Evolutionary conservation across 2,329 filamentous ascomycete genomes (phyloP), one percentile per base, ranked within the genome.

Genomic region (Epichloe sylvatica): DNA sequence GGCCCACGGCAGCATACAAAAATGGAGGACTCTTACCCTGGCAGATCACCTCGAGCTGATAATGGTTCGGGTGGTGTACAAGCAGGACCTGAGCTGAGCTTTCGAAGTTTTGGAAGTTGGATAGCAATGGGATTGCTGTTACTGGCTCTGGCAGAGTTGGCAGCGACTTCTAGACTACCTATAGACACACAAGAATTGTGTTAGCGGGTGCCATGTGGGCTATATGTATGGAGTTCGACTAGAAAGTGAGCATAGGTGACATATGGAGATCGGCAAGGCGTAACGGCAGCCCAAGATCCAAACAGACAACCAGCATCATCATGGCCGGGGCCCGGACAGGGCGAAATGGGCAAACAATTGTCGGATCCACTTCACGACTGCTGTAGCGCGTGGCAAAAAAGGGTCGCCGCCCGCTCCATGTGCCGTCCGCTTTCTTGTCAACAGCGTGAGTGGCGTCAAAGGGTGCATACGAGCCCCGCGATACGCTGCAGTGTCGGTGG

Each of bases 1-100:
- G 21, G 13, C 13, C 25, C 15, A 47, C n/a, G 35, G 11, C 15
- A 30, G 25, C 35, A 12, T 5, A 5, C 7, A 17, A 12, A 21
- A 46, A 15, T 44, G 6, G 8, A 12, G 12, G 35, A 13, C 15
- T 47, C 73, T 60, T 72, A 81, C 78, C 77, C 77, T 59, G 69
- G 70, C 46, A 77, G 58, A 60, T 81, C 78, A 47, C 78, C 78
- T 49, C 78, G 69, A 42, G 74, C 78, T 25, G 77, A 78, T 21
- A 81, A 62, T 53, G 71, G 72, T 54, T 71, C 71, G 21, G 67
- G 70, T 19, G 70, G 70, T 23, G 69, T 75, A 56, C 67, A 66
- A 43, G 64, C 59, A 45, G 67, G 65, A 45, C 67, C 60, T 52
- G 63, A 63, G 45, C 64, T 70, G 53, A 68, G 57, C 51, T 67